phyloP scores from a whole-genome alignment of 1,284 basidiomycete genomes.

The Ceratobasidium sp. region DNA sequence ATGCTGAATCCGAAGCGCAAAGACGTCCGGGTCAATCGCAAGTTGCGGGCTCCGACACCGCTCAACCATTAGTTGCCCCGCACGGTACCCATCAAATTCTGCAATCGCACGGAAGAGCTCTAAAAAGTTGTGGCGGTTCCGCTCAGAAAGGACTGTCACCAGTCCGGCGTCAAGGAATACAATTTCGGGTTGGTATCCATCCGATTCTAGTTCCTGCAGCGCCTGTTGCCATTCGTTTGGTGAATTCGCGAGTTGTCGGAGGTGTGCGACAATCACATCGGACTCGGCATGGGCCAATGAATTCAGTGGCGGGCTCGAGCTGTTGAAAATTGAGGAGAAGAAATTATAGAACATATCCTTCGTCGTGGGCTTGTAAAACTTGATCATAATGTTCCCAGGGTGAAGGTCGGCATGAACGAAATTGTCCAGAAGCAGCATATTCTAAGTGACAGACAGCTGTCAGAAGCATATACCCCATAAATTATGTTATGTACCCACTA shows the following conservation, averaged over 20 bases:
- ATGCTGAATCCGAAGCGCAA: slow-evolving; percentile 97
- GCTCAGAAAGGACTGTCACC: slow-evolving; percentile 82
- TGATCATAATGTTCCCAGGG: slow-evolving; percentile 97
- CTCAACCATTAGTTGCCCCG: slow-evolving; percentile 95
- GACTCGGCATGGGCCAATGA: slow-evolving; percentile 46
- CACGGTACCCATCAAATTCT: slow-evolving; percentile 94
- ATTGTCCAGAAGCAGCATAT: slow-evolving; percentile 98
- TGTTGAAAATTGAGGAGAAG: slow-evolving; percentile 53
- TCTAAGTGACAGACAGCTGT: slow-evolving; percentile 56
- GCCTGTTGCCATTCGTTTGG: slow-evolving; percentile 74
- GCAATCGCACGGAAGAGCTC: slow-evolving; percentile 96
- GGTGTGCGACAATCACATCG: slow-evolving; percentile 66
- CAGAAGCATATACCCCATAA: slow-evolving; percentile 13
- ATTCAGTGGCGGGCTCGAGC: slow-evolving; percentile 1
- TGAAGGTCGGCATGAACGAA: slow-evolving; percentile 96
- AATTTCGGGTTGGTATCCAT: slow-evolving; percentile 91
- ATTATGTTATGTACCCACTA: slow-evolving; percentile 61
- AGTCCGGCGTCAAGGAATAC: slow-evolving; percentile 97
- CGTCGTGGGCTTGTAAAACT: slow-evolving; percentile 84
- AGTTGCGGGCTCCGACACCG: slow-evolving; percentile 92
- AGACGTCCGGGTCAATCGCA: slow-evolving; percentile 90
- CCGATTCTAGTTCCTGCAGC: slow-evolving; percentile 65
- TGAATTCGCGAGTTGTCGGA: slow-evolving; percentile 64
- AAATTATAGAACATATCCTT: slow-evolving; percentile 64
- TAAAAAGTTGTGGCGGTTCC: slow-evolving; percentile 90